Evolutionary conservation across 352 stramenopile genomes (phyloP).

Genomic region (Poterioochromonas sp.): DNA sequence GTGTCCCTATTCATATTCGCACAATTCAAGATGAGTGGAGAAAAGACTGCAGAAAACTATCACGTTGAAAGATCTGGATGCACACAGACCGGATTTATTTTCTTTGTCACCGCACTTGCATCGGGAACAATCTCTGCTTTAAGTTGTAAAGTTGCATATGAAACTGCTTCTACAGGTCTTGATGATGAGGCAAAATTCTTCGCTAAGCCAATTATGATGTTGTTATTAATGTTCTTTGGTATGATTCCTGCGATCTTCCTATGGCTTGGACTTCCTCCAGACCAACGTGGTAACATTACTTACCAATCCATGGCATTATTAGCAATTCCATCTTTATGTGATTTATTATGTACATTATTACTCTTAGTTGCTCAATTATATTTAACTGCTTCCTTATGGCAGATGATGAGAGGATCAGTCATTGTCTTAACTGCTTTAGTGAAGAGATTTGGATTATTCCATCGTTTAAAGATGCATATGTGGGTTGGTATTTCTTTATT

Average conservation of each 20-base stretch:
- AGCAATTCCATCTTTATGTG: conserved; percentile 27
- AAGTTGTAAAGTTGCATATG: conserved; percentile 27
- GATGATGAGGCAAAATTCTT: conserved; percentile 9
- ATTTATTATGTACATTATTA: conserved; percentile 33
- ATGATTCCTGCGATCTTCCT: conserved; percentile 28
- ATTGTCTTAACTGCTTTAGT: conserved; percentile 94
- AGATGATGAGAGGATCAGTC: conserved; percentile 66
- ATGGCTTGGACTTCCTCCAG: background rate
- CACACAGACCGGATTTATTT: background rate
- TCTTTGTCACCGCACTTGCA: conserved; percentile 19
- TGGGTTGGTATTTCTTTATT: conserved; percentile 91
- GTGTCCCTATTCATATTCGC: no score
- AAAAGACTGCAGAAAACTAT: no score
- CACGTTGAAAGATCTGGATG: conserved; percentile 6
- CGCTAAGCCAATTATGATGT: conserved; percentile 35
- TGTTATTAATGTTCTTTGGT: conserved; percentile 31
- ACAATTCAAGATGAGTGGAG: no score
- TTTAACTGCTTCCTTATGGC: conserved; percentile 42
- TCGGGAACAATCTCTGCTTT: conserved; percentile 25
- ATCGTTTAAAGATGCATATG: conserved; percentile 57
- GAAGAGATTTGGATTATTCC: conserved; percentile 57
- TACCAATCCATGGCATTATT: background rate
- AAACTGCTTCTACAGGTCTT: conserved; percentile 3
- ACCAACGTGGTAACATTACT: background rate
- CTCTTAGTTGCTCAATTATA: conserved; percentile 35